phyloP scores from a whole-genome alignment of 2,329 filamentous ascomycete species.

The Aspergillus phoenicis region DNA sequence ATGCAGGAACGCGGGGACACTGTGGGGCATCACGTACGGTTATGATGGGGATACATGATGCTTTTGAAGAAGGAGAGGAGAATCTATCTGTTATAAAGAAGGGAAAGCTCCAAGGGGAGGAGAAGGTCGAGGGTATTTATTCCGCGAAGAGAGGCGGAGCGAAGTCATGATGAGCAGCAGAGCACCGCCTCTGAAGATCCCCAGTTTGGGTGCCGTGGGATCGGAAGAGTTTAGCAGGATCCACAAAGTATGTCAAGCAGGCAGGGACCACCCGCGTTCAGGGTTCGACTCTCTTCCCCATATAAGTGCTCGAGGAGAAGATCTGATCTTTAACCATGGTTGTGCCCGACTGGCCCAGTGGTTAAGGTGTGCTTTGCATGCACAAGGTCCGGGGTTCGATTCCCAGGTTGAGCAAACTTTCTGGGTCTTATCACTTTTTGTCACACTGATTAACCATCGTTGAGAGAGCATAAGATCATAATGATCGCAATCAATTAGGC shows the following conservation, averaged over 20 bases:
- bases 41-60: not conserved
- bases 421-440: too few relatives aligned
- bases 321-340: too few relatives aligned
- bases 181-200: not conserved
- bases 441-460: too few relatives aligned
- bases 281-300: too few relatives aligned
- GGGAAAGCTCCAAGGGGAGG: too few relatives aligned
- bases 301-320: too few relatives aligned
- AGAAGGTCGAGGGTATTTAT: not conserved
- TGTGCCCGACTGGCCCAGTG: not conserved
- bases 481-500: too few relatives aligned
- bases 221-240: not conserved
- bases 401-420: not conserved
- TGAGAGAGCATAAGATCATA: not conserved
- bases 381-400: not conserved
- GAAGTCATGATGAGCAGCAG: conserved; percentile 2
- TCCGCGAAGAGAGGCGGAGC: not conserved
- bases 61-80: too few relatives aligned
- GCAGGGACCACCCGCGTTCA: too few relatives aligned
- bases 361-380: not conserved
- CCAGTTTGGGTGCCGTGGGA: not conserved
- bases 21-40: conserved; percentile 2
- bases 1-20: not conserved
- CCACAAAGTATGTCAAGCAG: too few relatives aligned
- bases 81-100: not conserved